Conservation (phyloP, 306 rosid species). For the Ochetophila trinervis region DNA sequence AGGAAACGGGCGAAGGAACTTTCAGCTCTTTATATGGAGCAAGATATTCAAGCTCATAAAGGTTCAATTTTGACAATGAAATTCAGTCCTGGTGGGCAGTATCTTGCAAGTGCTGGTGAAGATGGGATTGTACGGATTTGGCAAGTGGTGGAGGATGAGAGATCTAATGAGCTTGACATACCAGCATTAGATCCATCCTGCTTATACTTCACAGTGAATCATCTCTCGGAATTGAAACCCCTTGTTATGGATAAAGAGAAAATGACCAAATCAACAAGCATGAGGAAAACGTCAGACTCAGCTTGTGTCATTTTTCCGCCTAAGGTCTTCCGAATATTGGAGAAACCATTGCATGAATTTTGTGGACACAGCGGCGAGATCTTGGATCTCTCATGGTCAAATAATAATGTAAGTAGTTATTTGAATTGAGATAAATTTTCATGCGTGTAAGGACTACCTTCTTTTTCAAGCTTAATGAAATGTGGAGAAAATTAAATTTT, state of each 20-base stretch:
- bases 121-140: slow-evolving; percentile 82
- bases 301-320: slow-evolving; percentile 85
- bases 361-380: slow-evolving; percentile 75
- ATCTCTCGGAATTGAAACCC: slow-evolving; percentile 74
- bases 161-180: slow-evolving; percentile 66
- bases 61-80: slow-evolving; percentile 88
- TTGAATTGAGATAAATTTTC: slow-evolving; percentile 15
- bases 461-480: neutral
- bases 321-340: slow-evolving; percentile 68
- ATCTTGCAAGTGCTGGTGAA: slow-evolving; percentile 88
- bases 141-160: slow-evolving; percentile 88
- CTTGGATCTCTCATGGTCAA: slow-evolving; percentile 93
- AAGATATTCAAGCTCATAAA: slow-evolving; percentile 84
- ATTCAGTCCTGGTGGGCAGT: slow-evolving; percentile 93
- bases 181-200: slow-evolving; percentile 82
- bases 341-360: slow-evolving; percentile 81
- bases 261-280: slow-evolving; percentile 39
- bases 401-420: slow-evolving; percentile 69
- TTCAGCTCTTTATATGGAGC: slow-evolving; percentile 82
- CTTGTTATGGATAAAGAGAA: slow-evolving; percentile 67
- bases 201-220: slow-evolving; percentile 77
- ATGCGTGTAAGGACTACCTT: slow-evolving; percentile 5
- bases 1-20: slow-evolving; percentile 72
- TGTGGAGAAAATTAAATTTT: slow-evolving; percentile 11
- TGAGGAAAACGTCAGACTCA: slow-evolving; percentile 73